Percentiles rank a stretch among this genome's conserved stretches.
These are phyloP conservation scores for Colletotrichum camelliae DNA, from an alignment of 2,329 filamentous ascomycete genomes.

Conservation along the genomic window DNA sequence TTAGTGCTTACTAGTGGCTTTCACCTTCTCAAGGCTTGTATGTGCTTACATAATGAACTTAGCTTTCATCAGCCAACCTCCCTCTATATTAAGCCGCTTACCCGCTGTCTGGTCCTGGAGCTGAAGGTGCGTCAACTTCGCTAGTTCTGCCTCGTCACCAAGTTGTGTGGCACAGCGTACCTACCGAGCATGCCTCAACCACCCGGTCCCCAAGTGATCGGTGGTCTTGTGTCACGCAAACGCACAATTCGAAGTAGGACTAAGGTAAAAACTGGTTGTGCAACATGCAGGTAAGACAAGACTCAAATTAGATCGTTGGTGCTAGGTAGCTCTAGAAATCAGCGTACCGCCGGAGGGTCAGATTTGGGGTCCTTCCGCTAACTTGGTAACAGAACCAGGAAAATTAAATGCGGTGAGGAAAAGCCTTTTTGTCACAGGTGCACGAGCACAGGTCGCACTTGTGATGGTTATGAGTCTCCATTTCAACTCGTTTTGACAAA, in stretches of 20 bases:
- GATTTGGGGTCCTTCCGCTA: slow-evolving; percentile 9
- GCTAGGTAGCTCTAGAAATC: slow-evolving; percentile 3
- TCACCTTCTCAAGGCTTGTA: neutral
- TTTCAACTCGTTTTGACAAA: slow-evolving; percentile 33
- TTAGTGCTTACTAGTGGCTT: neutral
- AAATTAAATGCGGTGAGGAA: slow-evolving; percentile 42
- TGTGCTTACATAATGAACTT: neutral
- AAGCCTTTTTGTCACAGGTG: slow-evolving; percentile 40
- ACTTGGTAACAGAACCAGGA: slow-evolving; percentile 35
- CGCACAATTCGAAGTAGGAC: slow-evolving; percentile 30
- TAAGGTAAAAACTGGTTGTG: slow-evolving; percentile 48
- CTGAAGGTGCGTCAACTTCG: fast-evolving
- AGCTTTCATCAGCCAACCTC: neutral
- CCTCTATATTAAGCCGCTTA: neutral
- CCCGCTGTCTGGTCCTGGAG: neutral
- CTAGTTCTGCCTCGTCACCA: neutral
- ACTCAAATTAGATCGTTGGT: slow-evolving; percentile 21
- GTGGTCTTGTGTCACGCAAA: slow-evolving; percentile 27
- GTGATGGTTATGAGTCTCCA: slow-evolving; percentile 47
- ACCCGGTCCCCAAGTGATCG: slow-evolving; percentile 23
- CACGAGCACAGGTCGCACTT: slow-evolving; percentile 43
- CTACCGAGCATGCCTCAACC: neutral
- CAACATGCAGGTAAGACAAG: slow-evolving; percentile 47
- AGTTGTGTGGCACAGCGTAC: fast-evolving
- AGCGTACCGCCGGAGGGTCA: no score